Percentiles rank a stretch among this genome's conserved stretches.
These are phyloP conservation scores for Phytophthora palmivora DNA, from an alignment of 352 stramenopile species.

Conservation along the genomic window DNA sequence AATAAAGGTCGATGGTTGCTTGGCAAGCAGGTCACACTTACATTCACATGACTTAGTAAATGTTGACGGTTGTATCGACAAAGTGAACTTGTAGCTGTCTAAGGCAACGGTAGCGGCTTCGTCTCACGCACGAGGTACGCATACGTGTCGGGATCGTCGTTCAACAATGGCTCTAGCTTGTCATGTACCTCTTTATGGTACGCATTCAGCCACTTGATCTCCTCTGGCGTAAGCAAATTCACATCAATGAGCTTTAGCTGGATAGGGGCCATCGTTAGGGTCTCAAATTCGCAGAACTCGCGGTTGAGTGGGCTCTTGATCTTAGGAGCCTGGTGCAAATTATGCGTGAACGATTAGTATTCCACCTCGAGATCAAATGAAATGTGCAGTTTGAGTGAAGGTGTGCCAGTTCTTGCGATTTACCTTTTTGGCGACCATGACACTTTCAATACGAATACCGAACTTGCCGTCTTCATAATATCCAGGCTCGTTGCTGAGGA, in stretches of 20 bases:
- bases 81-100: conserved; percentile 2
- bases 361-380: not conserved
- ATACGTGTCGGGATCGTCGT: conserved; percentile 64
- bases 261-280: conserved; percentile 98
- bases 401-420: conserved; percentile 9
- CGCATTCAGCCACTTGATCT: conserved; percentile 96
- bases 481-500: conserved; percentile 98
- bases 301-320: conserved; percentile 74
- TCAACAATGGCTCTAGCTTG: conserved; percentile 92
- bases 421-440: conserved; percentile 95
- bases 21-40: conserved; percentile 1
- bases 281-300: conserved; percentile 97
- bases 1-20: conserved; percentile 1
- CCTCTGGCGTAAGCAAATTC: conserved; percentile 88
- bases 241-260: conserved; percentile 97
- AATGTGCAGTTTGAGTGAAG: not conserved
- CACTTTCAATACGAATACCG: conserved; percentile 99
- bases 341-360: conserved; percentile 8
- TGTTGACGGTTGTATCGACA: not conserved
- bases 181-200: conserved; percentile 94
- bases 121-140: conserved; percentile 85
- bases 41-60: conserved; percentile 3
- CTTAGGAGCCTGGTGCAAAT: conserved; percentile 41
- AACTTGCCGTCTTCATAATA: conserved; percentile 98
- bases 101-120: conserved; percentile 50